phyloP scores from a whole-genome alignment of 2,329 filamentous ascomycete genomes.

The Lecanicillium sp. region DNA sequence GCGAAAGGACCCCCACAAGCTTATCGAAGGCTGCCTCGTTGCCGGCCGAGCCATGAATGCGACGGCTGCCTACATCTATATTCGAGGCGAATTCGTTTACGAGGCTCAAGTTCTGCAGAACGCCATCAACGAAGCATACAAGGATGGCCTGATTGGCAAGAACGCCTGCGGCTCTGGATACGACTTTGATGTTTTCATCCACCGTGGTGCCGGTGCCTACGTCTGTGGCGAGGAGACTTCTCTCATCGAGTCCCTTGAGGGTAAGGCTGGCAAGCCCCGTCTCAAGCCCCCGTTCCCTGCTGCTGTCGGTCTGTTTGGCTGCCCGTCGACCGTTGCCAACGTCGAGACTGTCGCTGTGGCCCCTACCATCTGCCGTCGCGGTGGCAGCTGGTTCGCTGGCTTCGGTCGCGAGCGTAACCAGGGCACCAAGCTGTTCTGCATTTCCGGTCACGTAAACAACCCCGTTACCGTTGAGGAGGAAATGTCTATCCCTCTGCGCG shows the following conservation, averaged over 20 bases:
- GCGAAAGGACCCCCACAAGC: slow-evolving; percentile 99
- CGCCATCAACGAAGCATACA: slow-evolving; percentile 96
- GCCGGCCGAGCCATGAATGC: slow-evolving; percentile 98
- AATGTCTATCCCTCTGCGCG: slow-evolving; percentile 94
- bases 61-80: slow-evolving; percentile 97
- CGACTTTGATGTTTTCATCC: slow-evolving; percentile 94
- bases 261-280: slow-evolving; percentile 96
- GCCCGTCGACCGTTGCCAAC: slow-evolving; percentile 95
- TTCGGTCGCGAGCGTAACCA: slow-evolving; percentile 96
- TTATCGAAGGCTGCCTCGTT: slow-evolving; percentile 92
- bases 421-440: slow-evolving; percentile 97
- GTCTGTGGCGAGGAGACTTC: slow-evolving; percentile 98
- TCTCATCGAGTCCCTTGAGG: slow-evolving; percentile 94
- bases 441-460: slow-evolving; percentile 98
- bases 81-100: slow-evolving; percentile 95
- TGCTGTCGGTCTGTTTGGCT: slow-evolving; percentile 94
- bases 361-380: slow-evolving; percentile 90
- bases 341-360: slow-evolving; percentile 95
- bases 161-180: slow-evolving; percentile 96
- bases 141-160: slow-evolving; percentile 91
- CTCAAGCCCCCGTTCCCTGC: slow-evolving; percentile 98
- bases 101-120: slow-evolving; percentile 89
- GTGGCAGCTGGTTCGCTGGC: slow-evolving; percentile 83
- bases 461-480: slow-evolving; percentile 97
- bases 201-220: slow-evolving; percentile 95